Evolutionary conservation across 768 basidiomycete genomes (phyloP).

Genomic region (Naganishia antarctica): DNA sequence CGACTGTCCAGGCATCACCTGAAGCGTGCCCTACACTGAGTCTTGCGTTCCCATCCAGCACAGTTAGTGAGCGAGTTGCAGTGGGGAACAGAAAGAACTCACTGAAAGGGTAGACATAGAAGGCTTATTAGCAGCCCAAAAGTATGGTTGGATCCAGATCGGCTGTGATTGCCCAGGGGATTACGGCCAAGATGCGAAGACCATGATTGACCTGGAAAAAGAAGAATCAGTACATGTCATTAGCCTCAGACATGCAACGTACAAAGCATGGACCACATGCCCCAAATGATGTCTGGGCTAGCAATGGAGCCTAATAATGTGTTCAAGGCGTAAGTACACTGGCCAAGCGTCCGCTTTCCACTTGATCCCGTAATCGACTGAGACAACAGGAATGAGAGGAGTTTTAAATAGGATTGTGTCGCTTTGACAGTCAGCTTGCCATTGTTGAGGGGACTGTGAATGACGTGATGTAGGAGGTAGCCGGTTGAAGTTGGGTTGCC

Average conservation of each 20-base stretch:
- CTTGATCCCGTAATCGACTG: conserved; percentile 30
- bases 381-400: conserved; percentile 19
- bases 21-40: no score
- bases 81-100: background rate
- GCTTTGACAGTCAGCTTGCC: background rate
- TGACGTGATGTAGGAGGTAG: conserved; percentile 32
- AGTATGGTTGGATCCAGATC: conserved; percentile 36
- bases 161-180: background rate
- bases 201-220: background rate
- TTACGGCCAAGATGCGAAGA: background rate
- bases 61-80: no score
- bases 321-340: conserved; percentile 23
- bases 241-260: background rate
- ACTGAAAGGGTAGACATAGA: conserved; percentile 39
- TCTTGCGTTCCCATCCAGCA: no score
- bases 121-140: conserved; percentile 39
- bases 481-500: conserved; percentile 31
- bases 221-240: background rate
- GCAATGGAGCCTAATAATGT: background rate
- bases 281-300: background rate
- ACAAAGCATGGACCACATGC: conserved; percentile 17
- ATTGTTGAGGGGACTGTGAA: background rate
- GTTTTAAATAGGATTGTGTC: background rate
- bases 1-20: background rate
- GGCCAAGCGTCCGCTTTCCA: conserved; percentile 25